Base-by-base conservation (phyloP, 371 early-diverging fungal genomes). In the Mucor ambiguus region DNA sequence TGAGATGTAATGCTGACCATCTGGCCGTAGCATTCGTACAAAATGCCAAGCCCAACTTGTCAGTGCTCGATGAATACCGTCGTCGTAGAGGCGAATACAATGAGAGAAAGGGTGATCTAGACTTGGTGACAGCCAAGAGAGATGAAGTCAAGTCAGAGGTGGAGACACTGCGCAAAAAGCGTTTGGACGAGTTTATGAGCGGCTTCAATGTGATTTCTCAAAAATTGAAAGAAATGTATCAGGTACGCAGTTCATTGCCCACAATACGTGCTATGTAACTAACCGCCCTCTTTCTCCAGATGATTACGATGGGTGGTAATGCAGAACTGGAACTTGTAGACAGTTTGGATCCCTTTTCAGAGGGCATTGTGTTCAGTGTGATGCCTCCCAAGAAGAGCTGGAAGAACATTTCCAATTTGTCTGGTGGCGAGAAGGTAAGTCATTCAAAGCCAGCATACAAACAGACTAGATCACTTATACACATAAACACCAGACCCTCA, bases 331-430 rank as follows among this genome's bases (percentile, higher is more conserved):
- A 99, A 73, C 83, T 99, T n/a, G 97, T 99, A 4, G 99, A 99
- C 73, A 95, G 93, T 73, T 80, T 99, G 78, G 99, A 99, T 80
- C 99, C 99, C 2, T 99, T 99, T 81, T 95, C 97, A 4, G 99
- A 99, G 76, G 99, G 99, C 11, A 94, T 99, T 55, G 84, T 98
- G 30, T 97, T 99, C 76, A 95, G 95, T 75, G 99, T 99, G 5
- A 99, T 99, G 99, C 99, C 99, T 5, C 99, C 99, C 26, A 99
- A 98, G 78, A 99, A 99, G 86, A 95, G 96, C 66, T 99, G 99
- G 99, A 99, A 99, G 74, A 98, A 98, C 77, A 98, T 99, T 63
- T 91, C 96, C 5, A 97, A 99, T 77, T 77, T 99, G 24, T 98
- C 99, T 26, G 99, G 99, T 68, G 99, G 99, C 68, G 99, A 99